Base-by-base conservation (phyloP, 306 rosid genomes). In the Lotus japonicus region DNA sequence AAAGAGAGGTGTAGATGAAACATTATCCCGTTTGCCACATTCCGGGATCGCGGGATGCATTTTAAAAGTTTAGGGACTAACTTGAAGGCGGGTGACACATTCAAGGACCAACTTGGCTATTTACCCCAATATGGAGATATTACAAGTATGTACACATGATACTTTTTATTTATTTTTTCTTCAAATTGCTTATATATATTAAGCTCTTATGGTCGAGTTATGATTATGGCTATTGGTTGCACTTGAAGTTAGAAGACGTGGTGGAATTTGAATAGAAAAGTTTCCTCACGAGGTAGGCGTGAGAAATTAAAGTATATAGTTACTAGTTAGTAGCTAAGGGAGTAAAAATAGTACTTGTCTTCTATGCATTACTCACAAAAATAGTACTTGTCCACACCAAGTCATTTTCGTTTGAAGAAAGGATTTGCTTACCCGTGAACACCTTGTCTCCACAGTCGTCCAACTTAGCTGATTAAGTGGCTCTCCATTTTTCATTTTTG, bases 261-360 rank as follows among this genome's bases (percentile, higher is more conserved):
- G 52, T 38, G 71, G 8, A 60, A 42, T 36, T 70, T 66, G 11
- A 73, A 50, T 31, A 7, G 36, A 26, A 57, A 66, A 48, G 44
- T 75, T 46, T 26, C 48, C 4, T 79, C 83, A 79, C 83, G 65
- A 69, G 80, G 52, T 39, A 48, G 74, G 80, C 35, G 46, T 74
- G 83, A 74, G 52, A 79, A 79, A 59, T 46, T 14, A 66, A 59
- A 78, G 66, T 42, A 9, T 21, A 21, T 21, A 21, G 26, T 21
- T 21, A 21, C 26, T 21, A 21, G 26, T 21, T 21, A 21, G 19
- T 11, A 58, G 50, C 46, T 2, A 64, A 26, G 21, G 10, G 28
- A 46, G 68, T 60, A 35, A 56, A 55, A 68, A 11, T 31, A 58
- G 39, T 33, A n/a, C 7, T 31, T 31, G 7, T 6, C 36, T 5